Evolutionary conservation across 495 filamentous ascomycete species (phyloP).

Genomic region (Amorphotheca resinae): DNA sequence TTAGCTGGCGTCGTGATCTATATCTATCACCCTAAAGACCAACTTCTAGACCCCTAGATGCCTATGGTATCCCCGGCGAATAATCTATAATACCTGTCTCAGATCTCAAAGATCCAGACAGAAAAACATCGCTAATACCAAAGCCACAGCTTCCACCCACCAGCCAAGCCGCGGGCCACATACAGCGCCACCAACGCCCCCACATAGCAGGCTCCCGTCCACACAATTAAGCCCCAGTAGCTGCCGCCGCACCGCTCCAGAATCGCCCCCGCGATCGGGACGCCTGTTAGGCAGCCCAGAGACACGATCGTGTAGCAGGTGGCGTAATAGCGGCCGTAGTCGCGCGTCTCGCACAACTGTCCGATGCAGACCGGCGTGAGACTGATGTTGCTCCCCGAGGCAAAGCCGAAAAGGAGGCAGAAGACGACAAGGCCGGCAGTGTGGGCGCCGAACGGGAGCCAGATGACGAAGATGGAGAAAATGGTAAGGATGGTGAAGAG

Average conservation of each 20-base stretch:
- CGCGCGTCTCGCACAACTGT: conserved; percentile 70
- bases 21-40: too few relatives aligned
- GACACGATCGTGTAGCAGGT: conserved; percentile 79
- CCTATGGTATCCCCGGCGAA: too few relatives aligned
- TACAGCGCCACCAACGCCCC: conserved; percentile 2
- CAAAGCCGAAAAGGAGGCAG: conserved; percentile 69
- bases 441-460: conserved; percentile 54
- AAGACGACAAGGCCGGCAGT: conserved; percentile 55
- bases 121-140: neutral
- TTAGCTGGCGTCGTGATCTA: too few relatives aligned
- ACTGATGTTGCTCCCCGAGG: conserved; percentile 69
- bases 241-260: conserved; percentile 29
- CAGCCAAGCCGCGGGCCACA: conserved; percentile 5
- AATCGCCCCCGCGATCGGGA: conserved; percentile 82
- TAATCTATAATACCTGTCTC: too few relatives aligned
- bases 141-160: conserved; percentile 2
- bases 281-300: conserved; percentile 73
- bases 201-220: conserved; percentile 11
- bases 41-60: too few relatives aligned
- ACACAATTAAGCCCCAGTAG: conserved; percentile 20
- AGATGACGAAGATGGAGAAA: conserved; percentile 58
- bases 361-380: conserved; percentile 82
- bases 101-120: too few relatives aligned
- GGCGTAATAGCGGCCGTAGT: conserved; percentile 75
- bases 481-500: conserved; percentile 48